Evolutionary conservation across 495 filamentous ascomycete genomes (phyloP), one percentile per base, ranked within the genome.

Genomic region (Coniosporium apollinis): DNA sequence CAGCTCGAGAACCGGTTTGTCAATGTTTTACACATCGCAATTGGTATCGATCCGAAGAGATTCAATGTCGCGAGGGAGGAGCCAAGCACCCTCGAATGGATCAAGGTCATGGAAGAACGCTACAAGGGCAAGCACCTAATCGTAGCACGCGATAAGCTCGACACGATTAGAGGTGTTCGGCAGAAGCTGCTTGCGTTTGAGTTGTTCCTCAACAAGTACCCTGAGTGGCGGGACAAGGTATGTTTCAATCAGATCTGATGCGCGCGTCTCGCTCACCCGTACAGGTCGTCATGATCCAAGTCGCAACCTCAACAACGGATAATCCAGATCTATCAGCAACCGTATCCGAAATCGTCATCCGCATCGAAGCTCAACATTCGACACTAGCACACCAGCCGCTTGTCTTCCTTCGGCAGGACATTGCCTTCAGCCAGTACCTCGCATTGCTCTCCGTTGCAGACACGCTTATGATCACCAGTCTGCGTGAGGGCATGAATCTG

Each of bases 401-500:
- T 5, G 80, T 93, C n/a, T 94, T 93, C 56, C 62, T 94, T 14
- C 82, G 91, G 57, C 86, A 94, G 55, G 86, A 94, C 45, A 81
- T 94, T 40, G 74, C 76, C 22, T 92, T 89, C 47, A 59, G 79
- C 1, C 84, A 94, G 44, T 94, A 93, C 42, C 70, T 94, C 5
- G 86, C 85, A 5, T 64, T 94, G 13, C 67, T 93, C 28, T 79
- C 79, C 13, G 76, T 89, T 17, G 86, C 86, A 3, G 84, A 94
- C 56, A 80, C 76, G 15, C 62, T 94, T 20, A 86, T 92, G 70
- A 85, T 94, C 50, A 84, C 86, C 4, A 85, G 79, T 52, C 70
- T 94, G 35, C 81, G 86, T 32, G 86, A 94, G 50, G 86, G 86
- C 28, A 94, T 94, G 86, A 93, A 93, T 47, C 58, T 94, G 24